Evolutionary conservation across 2,329 filamentous ascomycete genomes (phyloP).

Genomic region (Trichophyton simii): DNA sequence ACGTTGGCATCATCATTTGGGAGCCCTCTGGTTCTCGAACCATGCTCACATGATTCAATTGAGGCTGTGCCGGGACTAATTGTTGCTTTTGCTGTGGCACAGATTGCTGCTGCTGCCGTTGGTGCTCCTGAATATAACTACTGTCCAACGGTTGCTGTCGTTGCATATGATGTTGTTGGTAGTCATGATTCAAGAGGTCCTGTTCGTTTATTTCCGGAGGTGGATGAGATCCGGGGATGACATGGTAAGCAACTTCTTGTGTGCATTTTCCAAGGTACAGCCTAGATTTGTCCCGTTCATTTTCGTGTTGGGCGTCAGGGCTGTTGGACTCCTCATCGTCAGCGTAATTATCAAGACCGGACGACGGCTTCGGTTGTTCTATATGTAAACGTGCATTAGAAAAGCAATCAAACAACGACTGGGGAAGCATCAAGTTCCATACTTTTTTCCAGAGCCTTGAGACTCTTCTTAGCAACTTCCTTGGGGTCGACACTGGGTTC

Average conservation of each 20-base stretch:
- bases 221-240: constrained; percentile 52
- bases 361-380: constrained; percentile 37
- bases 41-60: constrained; percentile 35
- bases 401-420: neutral
- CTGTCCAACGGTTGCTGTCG: constrained; percentile 27
- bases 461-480: constrained; percentile 35
- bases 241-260: constrained; percentile 55
- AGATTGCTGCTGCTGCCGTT: constrained; percentile 45
- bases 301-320: constrained; percentile 43
- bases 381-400: neutral
- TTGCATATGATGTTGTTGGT: constrained; percentile 39
- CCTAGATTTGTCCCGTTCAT: constrained; percentile 50
- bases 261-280: constrained; percentile 53
- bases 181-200: constrained; percentile 34
- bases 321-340: constrained; percentile 31
- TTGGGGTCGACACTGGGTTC: constrained; percentile 32
- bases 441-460: constrained; percentile 30
- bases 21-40: constrained; percentile 45
- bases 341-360: constrained; percentile 39
- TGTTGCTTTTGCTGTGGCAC: constrained; percentile 28
- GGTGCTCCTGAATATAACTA: constrained; percentile 45
- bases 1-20: constrained; percentile 42
- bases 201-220: constrained; percentile 39
- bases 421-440: constrained; percentile 7
- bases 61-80: constrained; percentile 33